Evolutionary conservation across 169 alveolate species (phyloP), one percentile per base, ranked within the genome.

Genomic region (Pseudocohnilembus persalinus): DNA sequence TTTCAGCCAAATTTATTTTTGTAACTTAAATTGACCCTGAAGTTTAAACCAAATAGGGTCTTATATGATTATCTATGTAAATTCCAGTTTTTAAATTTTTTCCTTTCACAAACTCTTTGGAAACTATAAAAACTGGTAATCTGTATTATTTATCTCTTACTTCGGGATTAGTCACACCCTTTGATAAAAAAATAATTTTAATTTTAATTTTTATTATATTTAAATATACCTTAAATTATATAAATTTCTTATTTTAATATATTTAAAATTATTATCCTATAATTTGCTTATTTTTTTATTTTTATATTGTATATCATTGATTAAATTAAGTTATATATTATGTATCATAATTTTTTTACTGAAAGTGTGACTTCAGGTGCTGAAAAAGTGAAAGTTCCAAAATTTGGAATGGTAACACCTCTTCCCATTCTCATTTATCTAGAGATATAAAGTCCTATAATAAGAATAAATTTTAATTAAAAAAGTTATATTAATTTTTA

Each of bases 141-240:
- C 95, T 77, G 29, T 74, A 77, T 34, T 92, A 76, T 35, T 88
- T 88, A 81, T 92, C 95, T 85, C 95, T 81, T 32, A 87, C 90
- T 30, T 65, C 84, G 29, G 95, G 95, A 88, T 92, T 92, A 28
- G 95, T 92, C 27, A 92, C 90, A 27, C 95, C 95, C 91, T 88
- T 78, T 77, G n/a, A 6, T 0, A 29, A 79, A 68, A 29, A 35
- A 63, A 49, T 0, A 6, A 77, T 77, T 30, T 31, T 15, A 76
- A 34, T 64, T 32, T 29, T 31, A 74, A 0, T 31, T 65, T 77
- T 16, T n/a, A 77, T 77, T 32, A 34, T 32, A 31, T n/a, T n/a
- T 32, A 27, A 24, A 32, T n/a, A 16, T 31, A 25, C 33, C 25
- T 28, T 31, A 31, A n/a, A n/a, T n/a, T n/a, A n/a, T n/a, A n/a